A percentile compares a stretch with the other conserved stretches of the same genome.
Evolutionary conservation across 768 basidiomycete genomes (phyloP).

Genomic region (Rhizopogon rudus): DNA sequence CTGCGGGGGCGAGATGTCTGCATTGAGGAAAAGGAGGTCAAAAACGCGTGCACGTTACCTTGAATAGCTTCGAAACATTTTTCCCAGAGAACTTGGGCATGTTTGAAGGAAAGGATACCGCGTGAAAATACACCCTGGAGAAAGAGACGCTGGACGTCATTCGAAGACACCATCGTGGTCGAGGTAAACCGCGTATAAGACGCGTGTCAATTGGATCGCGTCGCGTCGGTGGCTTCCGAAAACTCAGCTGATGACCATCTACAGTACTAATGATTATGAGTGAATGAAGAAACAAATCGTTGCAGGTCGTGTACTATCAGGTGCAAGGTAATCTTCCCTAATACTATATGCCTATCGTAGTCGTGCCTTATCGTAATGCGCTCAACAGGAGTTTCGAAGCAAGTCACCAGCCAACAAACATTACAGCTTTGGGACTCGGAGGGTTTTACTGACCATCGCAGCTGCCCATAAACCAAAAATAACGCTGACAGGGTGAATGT

Average conservation of each 20-base stretch:
- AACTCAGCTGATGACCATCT: neutral
- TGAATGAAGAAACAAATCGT: neutral
- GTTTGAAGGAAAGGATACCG: slow-evolving; percentile 55
- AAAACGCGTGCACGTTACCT: slow-evolving; percentile 34
- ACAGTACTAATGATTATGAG: too few relatives aligned
- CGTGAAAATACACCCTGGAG: slow-evolving; percentile 76
- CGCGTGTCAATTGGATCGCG: slow-evolving; percentile 19
- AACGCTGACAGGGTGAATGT: slow-evolving; percentile 75
- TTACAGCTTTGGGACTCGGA: slow-evolving; percentile 78
- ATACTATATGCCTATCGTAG: neutral
- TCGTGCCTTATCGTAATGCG: neutral
- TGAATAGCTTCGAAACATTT: slow-evolving; percentile 65
- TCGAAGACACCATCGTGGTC: slow-evolving; percentile 39
- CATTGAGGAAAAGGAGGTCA: neutral
- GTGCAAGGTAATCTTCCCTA: neutral
- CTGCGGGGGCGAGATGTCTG: slow-evolving; percentile 29
- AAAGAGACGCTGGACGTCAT: slow-evolving; percentile 72
- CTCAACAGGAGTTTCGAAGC: neutral
- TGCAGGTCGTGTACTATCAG: neutral
- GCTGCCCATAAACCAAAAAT: slow-evolving; percentile 88
- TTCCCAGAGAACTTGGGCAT: slow-evolving; percentile 62
- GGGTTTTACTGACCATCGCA: slow-evolving; percentile 97
- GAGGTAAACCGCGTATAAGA: slow-evolving; percentile 2
- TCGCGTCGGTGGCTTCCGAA: slow-evolving; percentile 5
- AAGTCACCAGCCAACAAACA: neutral